A percentile compares a stretch with the other conserved stretches of the same genome.
Evolutionary conservation across 2,329 filamentous ascomycete species (phyloP).

Genomic region (Cladosporium cucumerinum): DNA sequence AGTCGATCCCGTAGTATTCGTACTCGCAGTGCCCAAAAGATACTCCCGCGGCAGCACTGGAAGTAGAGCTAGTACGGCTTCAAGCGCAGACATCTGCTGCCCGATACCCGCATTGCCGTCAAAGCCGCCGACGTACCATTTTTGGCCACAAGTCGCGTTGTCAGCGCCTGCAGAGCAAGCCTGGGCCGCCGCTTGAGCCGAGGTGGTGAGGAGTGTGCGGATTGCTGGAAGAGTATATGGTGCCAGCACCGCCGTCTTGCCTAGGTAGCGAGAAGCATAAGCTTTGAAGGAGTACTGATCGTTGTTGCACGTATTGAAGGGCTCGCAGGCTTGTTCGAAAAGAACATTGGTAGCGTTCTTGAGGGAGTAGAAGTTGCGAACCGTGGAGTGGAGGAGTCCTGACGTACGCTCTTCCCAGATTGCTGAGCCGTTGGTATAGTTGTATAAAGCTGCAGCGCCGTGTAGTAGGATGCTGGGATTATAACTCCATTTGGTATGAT

Average conservation of each 20-base stretch:
- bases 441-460: constrained; percentile 57
- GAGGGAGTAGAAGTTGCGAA: constrained; percentile 54
- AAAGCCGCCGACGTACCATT: constrained; percentile 44
- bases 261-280: constrained; percentile 65
- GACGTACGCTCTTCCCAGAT: constrained; percentile 58
- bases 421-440: constrained; percentile 42
- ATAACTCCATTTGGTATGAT: constrained; percentile 57
- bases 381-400: constrained; percentile 55
- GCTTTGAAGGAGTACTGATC: constrained; percentile 76
- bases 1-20: not conserved
- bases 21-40: not conserved
- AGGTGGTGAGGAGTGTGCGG: constrained; percentile 38
- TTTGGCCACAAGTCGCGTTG: constrained; percentile 43
- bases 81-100: constrained; percentile 45
- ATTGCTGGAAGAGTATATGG: constrained; percentile 42
- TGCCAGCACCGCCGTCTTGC: constrained; percentile 43
- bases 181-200: constrained; percentile 42
- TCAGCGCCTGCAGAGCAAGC: constrained; percentile 42
- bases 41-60: not conserved
- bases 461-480: constrained; percentile 55
- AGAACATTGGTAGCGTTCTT: constrained; percentile 53
- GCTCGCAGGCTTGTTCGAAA: constrained; percentile 66
- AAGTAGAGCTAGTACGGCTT: constrained; percentile 45
- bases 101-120: constrained; percentile 44
- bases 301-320: constrained; percentile 57